phyloP scores from a whole-genome alignment of 805 yeast genomes.

The Saccharomycopsis babjevae region DNA sequence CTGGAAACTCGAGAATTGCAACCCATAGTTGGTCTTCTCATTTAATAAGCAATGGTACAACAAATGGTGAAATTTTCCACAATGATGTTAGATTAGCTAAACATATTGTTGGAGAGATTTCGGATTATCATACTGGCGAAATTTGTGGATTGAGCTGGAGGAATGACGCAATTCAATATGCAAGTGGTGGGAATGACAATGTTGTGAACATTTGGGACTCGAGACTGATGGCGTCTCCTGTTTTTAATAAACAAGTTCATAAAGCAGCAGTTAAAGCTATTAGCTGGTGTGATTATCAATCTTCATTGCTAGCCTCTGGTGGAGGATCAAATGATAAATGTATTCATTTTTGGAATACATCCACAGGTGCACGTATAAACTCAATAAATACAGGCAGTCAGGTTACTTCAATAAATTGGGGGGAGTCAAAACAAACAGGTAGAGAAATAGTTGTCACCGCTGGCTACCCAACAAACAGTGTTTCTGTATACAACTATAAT shows the following conservation, averaged over 20 bases:
- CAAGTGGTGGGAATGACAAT: conserved; percentile 92
- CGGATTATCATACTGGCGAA: conserved; percentile 65
- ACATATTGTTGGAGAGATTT: conserved; percentile 54
- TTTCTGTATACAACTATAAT: conserved; percentile 78
- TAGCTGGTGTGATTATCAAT: conserved; percentile 88
- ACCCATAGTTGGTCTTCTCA: conserved; percentile 81
- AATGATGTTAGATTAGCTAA: conserved; percentile 82
- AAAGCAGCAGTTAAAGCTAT: conserved; percentile 93
- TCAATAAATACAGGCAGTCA: conserved; percentile 89
- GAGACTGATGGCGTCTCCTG: conserved; percentile 49
- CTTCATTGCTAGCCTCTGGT: conserved; percentile 82
- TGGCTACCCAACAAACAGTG: conserved; percentile 82
- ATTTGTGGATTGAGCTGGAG: conserved; percentile 89
- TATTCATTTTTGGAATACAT: conserved; percentile 91
- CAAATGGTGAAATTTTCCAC: conserved; percentile 73
- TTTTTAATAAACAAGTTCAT: conserved; percentile 68
- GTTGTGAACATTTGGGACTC: conserved; percentile 90
- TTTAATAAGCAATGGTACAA: conserved; percentile 74
- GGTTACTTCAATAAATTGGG: conserved; percentile 91
- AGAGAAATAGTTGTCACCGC: conserved; percentile 85
- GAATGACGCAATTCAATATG: conserved; percentile 72
- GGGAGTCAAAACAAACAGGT: conserved; percentile 60
- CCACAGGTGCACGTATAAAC: conserved; percentile 78
- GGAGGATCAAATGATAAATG: conserved; percentile 89
- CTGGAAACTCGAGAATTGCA: conserved; percentile 68